Conservation (phyloP, 768 basidiomycete genomes). For the Pisolithus marmoratus region DNA sequence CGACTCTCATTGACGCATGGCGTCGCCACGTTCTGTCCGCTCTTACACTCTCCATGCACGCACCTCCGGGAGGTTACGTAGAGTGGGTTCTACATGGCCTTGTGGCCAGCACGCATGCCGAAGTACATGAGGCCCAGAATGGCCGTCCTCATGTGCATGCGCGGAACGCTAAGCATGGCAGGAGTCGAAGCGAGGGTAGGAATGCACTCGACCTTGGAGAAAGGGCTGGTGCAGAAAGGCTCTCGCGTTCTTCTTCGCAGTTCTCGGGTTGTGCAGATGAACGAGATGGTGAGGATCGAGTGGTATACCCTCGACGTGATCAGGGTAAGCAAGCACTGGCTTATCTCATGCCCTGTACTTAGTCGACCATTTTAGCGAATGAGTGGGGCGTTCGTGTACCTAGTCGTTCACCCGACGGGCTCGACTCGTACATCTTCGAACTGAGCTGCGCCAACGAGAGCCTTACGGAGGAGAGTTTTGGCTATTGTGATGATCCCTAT, state of each 20-base stretch:
- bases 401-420: slow-evolving; percentile 7
- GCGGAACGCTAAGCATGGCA: slow-evolving; percentile 36
- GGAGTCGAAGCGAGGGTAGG: slow-evolving; percentile 38
- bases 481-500: not conserved
- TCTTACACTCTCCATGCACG: slow-evolving; percentile 26
- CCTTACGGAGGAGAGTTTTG: slow-evolving; percentile 17
- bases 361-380: slow-evolving; percentile 15
- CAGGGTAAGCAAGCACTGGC: slow-evolving; percentile 12
- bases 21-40: slow-evolving; percentile 56
- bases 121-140: slow-evolving; percentile 12
- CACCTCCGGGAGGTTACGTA: slow-evolving; percentile 28
- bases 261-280: slow-evolving; percentile 5
- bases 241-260: slow-evolving; percentile 23
- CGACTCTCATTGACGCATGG: slow-evolving; percentile 61
- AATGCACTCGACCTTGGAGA: slow-evolving; percentile 33
- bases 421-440: slow-evolving; percentile 18
- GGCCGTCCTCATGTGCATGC: not conserved
- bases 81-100: slow-evolving; percentile 29
- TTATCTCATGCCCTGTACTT: slow-evolving; percentile 2
- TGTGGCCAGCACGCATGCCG: slow-evolving; percentile 12
- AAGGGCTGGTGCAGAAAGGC: slow-evolving; percentile 19
- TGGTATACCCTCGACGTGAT: slow-evolving; percentile 24
- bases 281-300: slow-evolving; percentile 19
- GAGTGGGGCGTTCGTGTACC: slow-evolving; percentile 25
- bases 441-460: slow-evolving; percentile 20